These are phyloP conservation scores for Blakeslea trispora DNA, from an alignment of 371 early-diverging fungal genomes.

Conservation along the genomic window DNA sequence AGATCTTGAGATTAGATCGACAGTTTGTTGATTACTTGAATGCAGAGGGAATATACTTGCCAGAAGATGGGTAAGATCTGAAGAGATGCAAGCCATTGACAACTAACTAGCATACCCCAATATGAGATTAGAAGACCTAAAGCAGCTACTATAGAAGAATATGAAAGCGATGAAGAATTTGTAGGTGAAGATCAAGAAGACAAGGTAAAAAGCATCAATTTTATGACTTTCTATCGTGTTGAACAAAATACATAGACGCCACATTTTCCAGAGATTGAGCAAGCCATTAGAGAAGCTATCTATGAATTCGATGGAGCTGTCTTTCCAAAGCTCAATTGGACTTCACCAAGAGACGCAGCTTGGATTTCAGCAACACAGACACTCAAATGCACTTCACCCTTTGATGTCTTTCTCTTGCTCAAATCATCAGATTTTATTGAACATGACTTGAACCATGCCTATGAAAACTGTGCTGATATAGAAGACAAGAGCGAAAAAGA, in stretches of 20 bases:
- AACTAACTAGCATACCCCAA: too few relatives aligned
- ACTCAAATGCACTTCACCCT: conserved; percentile 71
- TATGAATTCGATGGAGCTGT: conserved; percentile 77
- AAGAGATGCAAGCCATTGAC: too few relatives aligned
- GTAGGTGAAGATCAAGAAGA: conserved; percentile 27
- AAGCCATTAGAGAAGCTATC: conserved; percentile 67
- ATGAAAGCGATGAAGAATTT: conserved; percentile 47
- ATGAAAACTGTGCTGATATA: conserved; percentile 56
- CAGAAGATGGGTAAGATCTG: conserved; percentile 67
- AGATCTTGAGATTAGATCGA: conserved; percentile 67
- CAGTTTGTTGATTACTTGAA: conserved; percentile 82
- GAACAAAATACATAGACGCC: conserved; percentile 41
- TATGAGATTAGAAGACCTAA: conserved; percentile 33
- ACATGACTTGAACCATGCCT: conserved; percentile 83
- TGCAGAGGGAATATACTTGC: conserved; percentile 84
- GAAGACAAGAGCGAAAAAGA: conserved; percentile 16
- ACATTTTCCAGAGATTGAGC: conserved; percentile 62
- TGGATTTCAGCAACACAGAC: conserved; percentile 86
- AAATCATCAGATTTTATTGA: conserved; percentile 90
- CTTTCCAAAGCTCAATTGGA: conserved; percentile 95
- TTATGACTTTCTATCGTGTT: too few relatives aligned
- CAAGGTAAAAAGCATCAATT: too few relatives aligned
- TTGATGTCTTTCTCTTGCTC: conserved; percentile 84
- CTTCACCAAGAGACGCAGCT: conserved; percentile 89
- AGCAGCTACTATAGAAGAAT: conserved; percentile 46